Percentiles rank a stretch among this genome's conserved stretches.
These are phyloP conservation scores for Aureobasidium namibiae DNA, from an alignment of 2,329 filamentous ascomycete species.

Conservation along the genomic window DNA sequence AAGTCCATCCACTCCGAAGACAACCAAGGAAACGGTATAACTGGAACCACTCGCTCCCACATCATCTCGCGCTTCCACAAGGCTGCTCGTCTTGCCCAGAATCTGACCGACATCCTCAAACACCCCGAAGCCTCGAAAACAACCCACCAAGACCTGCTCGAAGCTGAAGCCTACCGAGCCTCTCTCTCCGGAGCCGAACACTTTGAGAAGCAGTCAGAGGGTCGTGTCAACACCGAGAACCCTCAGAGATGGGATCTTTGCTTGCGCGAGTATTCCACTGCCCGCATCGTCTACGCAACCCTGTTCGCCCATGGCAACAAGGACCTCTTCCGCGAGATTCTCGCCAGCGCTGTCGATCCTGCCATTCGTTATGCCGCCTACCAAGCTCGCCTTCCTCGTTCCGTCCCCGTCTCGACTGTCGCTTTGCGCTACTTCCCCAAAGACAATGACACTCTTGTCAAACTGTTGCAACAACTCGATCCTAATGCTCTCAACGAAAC, in stretches of 20 bases:
- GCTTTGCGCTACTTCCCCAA: conserved; percentile 70
- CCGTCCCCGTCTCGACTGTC: conserved; percentile 69
- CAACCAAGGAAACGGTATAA: conserved; percentile 61
- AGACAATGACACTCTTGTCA: conserved; percentile 53
- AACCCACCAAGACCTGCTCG: conserved; percentile 63
- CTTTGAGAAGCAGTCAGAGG: conserved; percentile 70
- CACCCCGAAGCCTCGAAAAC: conserved; percentile 58
- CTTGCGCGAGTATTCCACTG: conserved; percentile 64
- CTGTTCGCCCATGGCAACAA: conserved; percentile 59
- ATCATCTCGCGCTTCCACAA: conserved; percentile 83
- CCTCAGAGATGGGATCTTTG: conserved; percentile 64
- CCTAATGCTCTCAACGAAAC: conserved; percentile 54
- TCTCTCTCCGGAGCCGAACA: conserved; percentile 67
- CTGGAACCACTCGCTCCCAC: conserved; percentile 72
- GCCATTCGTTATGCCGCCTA: conserved; percentile 93
- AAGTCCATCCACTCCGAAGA: conserved; percentile 75
- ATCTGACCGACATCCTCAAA: conserved; percentile 59
- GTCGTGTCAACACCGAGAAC: conserved; percentile 29
- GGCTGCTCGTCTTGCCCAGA: conserved; percentile 60
- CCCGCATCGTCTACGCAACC: conserved; percentile 74
- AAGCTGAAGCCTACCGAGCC: conserved; percentile 75
- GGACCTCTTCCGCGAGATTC: conserved; percentile 76
- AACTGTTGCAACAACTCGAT: conserved; percentile 63
- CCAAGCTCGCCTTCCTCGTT: conserved; percentile 79
- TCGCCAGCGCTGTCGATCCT: conserved; percentile 80